Percentiles rank a stretch among this genome's conserved stretches.
phyloP scores from a whole-genome alignment of 768 basidiomycete genomes.

The Psilocybe tampanensis region DNA sequence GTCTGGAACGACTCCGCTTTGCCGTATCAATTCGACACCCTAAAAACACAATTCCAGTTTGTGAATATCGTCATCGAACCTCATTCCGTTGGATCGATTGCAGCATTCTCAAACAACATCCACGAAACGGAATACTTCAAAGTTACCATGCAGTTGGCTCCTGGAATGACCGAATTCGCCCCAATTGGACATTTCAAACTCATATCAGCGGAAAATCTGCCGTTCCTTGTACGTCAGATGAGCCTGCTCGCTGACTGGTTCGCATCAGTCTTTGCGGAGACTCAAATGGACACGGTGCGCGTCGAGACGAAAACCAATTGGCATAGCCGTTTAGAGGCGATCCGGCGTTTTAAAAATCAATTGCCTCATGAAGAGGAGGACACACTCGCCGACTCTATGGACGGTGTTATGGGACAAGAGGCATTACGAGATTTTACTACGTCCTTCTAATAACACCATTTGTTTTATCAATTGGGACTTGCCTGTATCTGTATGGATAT shows the following conservation, averaged over 20 bases:
- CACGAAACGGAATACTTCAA: constrained; percentile 97
- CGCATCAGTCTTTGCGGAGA: constrained; percentile 78
- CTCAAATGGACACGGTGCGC: constrained; percentile 66
- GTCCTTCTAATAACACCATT: constrained; percentile 36
- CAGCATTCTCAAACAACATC: constrained; percentile 80
- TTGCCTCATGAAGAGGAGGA: constrained; percentile 29
- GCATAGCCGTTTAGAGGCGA: constrained; percentile 77
- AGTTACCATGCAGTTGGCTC: constrained; percentile 85
- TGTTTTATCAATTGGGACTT: constrained; percentile 14
- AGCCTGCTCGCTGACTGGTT: constrained; percentile 90
- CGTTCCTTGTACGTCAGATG: constrained; percentile 86
- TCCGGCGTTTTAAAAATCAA: constrained; percentile 67
- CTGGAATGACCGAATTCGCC: constrained; percentile 91
- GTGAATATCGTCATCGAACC: constrained; percentile 98
- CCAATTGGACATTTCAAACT: constrained; percentile 95
- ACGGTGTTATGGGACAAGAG: constrained; percentile 56
- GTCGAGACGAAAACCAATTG: constrained; percentile 90
- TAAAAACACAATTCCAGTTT: constrained; percentile 93
- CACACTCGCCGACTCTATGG: constrained; percentile 20
- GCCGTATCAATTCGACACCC: constrained; percentile 88
- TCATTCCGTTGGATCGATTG: constrained; percentile 81
- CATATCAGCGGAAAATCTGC: constrained; percentile 85
- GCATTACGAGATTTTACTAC: constrained; percentile 60
- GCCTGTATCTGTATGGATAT: constrained; percentile 18
- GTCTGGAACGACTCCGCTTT: constrained; percentile 97